A percentile compares a stretch with the other conserved stretches of the same genome.
These are phyloP conservation scores for Chlorencoelia australis DNA, from an alignment of 2,329 filamentous ascomycete genomes.

Conservation along the genomic window DNA sequence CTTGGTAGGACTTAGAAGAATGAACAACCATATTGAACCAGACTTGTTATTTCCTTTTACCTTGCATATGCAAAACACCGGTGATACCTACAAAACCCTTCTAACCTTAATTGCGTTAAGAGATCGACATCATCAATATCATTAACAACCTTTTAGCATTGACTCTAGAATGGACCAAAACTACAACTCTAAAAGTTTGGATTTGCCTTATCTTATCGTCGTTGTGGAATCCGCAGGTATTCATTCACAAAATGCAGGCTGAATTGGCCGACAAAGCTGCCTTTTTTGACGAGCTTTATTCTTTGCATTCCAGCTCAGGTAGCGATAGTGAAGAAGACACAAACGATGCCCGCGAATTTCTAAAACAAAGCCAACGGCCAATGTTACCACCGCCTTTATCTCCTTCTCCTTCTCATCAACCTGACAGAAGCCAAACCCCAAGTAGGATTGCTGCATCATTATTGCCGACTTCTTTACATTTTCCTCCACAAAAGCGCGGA, in stretches of 20 bases:
- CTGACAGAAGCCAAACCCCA: constrained; percentile 2
- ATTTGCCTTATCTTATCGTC: not conserved
- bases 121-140: no score
- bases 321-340: constrained; percentile 18
- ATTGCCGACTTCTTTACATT: no score
- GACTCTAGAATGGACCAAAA: not conserved
- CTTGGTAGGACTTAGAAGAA: no score
- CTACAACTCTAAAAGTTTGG: no score
- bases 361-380: constrained; percentile 6
- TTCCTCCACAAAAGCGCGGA: constrained; percentile 1
- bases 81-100: constrained; percentile 50
- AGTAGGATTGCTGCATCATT: no score
- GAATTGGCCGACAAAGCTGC: constrained; percentile 5
- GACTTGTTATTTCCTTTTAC: no score
- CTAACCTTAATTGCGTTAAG: not conserved
- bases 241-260: not conserved
- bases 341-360: constrained; percentile 12
- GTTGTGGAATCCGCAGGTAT: not conserved
- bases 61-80: no score
- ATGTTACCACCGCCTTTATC: constrained; percentile 30
- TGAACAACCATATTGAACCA: no score
- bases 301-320: constrained; percentile 20
- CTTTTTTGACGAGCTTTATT: constrained; percentile 15
- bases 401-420: constrained; percentile 25
- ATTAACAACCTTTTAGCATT: not conserved